phyloP scores from a whole-genome alignment of 495 filamentous ascomycete species.

The Antarctomyces pellizariae region DNA sequence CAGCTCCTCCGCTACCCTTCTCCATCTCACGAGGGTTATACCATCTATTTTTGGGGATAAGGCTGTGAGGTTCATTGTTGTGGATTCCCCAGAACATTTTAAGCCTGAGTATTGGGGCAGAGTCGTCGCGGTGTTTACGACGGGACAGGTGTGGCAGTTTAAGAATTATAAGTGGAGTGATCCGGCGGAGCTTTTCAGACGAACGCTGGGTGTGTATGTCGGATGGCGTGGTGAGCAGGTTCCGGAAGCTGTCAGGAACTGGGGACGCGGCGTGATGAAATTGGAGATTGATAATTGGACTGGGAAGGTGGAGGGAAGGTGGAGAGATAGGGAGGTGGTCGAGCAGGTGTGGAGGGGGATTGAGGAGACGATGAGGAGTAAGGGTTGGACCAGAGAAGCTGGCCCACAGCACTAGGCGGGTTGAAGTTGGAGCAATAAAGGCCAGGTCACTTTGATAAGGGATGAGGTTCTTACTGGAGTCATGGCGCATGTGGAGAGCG shows the following conservation, averaged over 20 bases:
- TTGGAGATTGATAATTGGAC: slow-evolving; percentile 63
- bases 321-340: slow-evolving; percentile 81
- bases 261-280: slow-evolving; percentile 60
- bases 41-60: slow-evolving; percentile 47
- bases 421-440: no score
- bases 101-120: slow-evolving; percentile 95
- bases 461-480: no score
- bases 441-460: slow-evolving; percentile 18
- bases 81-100: slow-evolving; percentile 81
- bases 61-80: slow-evolving; percentile 79
- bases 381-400: slow-evolving; percentile 58
- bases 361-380: slow-evolving; percentile 66
- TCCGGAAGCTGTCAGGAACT: slow-evolving; percentile 52
- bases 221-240: slow-evolving; percentile 74
- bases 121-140: slow-evolving; percentile 93
- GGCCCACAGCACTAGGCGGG: no score
- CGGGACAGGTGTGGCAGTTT: slow-evolving; percentile 96
- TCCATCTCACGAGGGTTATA: slow-evolving; percentile 59
- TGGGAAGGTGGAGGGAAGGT: slow-evolving; percentile 32
- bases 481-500: no score
- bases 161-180: slow-evolving; percentile 93
- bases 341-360: slow-evolving; percentile 82
- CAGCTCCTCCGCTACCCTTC: slow-evolving; percentile 42
- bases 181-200: slow-evolving; percentile 68
- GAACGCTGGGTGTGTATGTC: slow-evolving; percentile 69